Base-by-base conservation (phyloP, 2,329 filamentous ascomycete genomes). In the Fusarium poae region DNA sequence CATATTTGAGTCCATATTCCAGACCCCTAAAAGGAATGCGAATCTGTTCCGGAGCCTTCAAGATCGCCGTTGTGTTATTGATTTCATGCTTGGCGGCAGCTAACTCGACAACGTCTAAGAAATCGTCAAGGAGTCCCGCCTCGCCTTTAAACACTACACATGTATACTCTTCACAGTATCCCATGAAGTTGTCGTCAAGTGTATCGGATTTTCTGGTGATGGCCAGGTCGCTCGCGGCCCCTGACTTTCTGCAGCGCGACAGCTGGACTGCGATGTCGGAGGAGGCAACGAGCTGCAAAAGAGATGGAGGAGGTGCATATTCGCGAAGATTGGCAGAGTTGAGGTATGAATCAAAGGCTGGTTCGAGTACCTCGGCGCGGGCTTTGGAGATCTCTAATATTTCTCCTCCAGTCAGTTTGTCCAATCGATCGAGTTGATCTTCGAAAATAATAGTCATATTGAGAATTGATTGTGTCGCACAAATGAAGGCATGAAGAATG, bases 61-160 rank as follows among this genome's bases (percentile, higher is more conserved):
- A 57, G 4, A 64, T 54, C 13, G 46, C 23, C 5, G 52, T 48
- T 13, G 66, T 58, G 54, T 43, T 8, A 66, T 56, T 40, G 11
- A 29, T 23, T 20, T 49, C 25, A 12, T 56, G 42, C 13, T 49
- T 55, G 16, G 59, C 44, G 3, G 62, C 44, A 20, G 65, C 23
- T 16, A 34, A 45, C 29, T 67, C 63, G 5, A 65, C 57, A 43
- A 67, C 65, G 29, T 65, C 70, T 4, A 72, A 18, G n/a, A 75
- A 75, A 13, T 45, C 29, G 18, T 64, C 49, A 12, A 73, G 34
- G 8, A 75, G 52, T 7, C 68, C 60, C 10, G 39, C 21, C 20
- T 75, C 67, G 32, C 73, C 73, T 20, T 67, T 72, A 57, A 75
- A 75, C 2, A 68, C 65, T 6, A 73, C 34, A 12, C 71, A 75